Evolutionary conservation across 768 basidiomycete species (phyloP), one percentile per base, ranked within the genome.

Genomic region (Podaxis carcinomalis): DNA sequence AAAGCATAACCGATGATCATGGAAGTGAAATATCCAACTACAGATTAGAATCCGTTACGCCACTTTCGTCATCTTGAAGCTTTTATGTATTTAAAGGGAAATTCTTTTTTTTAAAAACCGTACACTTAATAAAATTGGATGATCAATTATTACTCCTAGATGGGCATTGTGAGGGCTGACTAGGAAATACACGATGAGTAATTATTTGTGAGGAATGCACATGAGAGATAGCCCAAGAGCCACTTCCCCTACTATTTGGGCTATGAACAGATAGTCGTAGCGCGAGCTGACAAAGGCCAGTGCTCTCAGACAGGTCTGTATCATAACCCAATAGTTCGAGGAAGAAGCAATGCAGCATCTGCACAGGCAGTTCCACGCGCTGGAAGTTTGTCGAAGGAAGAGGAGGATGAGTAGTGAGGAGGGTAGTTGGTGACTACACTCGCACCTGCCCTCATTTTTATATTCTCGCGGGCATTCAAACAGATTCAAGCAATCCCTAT

Each of bases 231-330:
- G 66, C 28, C 25, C 66, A 64, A 70, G 27, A 76, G 77, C 80
- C 71, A 80, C 73, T 77, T 68, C 57, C 32, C 68, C 74, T 75
- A 78, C 79, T 79, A 80, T 81, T 77, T 79, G 75, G 79, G 77
- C 82, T 83, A 83, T 84, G 83, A 84, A 83, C 81, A 82, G 73
- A 80, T 11, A 32, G 69, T 60, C 68, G 70, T 52, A 67, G 67
- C 28, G 67, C 66, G 65, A 71, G 65, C 74, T 74, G 74, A 63
- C 75, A 1, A 63, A 72, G 74, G 73, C 62, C 62, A 66, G 70
- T 14, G 68, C 62, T 64, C 65, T 55, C 64, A 65, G 56, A 47
- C 54, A 68, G 67, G 65, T 78, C 70, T 78, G 78, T 68, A 69
- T 76, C 77, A 67, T 54, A 66, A 62, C 67, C 57, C 27, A 50